Evolutionary conservation across 1,284 basidiomycete species (phyloP), one percentile per base, ranked within the genome.

Genomic region (Moesziomyces sp.): DNA sequence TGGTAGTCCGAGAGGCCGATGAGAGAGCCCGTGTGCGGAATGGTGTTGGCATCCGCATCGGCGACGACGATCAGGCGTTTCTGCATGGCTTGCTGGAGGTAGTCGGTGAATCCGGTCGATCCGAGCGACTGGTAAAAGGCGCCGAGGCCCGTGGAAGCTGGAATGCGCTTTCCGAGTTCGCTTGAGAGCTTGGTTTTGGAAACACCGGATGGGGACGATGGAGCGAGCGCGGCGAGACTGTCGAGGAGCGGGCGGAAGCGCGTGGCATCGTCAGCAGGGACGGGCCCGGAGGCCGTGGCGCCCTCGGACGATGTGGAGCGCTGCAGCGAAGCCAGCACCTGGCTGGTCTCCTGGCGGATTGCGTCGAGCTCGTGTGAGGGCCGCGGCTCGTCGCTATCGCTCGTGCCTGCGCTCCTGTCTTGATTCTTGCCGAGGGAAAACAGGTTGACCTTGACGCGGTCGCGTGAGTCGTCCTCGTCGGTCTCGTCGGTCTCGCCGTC

Each of bases 221-320:
- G 30, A 16, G 14, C 26, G 46, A 76, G 42, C 3, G 49, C 30
- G 5, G 42, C 43, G 3, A 76, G 46, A 46, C 58, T 59, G 42
- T 76, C 69, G 47, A 76, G 24, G 3, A 76, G 66, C 16, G 69
- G 69, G 10, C 60, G 56, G 49, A 69, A 76, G 14, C 74, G 65
- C 42, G 46, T 34, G 0, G 55, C 52, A 10, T 72, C 61, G 26
- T 68, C 62, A 3, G 60, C 56, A 8, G 60, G 54, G 5, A 62
- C 59, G 1, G 56, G 60, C 14, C 59, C 73, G 6, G 68, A 67
- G 13, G 58, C 53, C 1, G 73, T 68, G 1, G 46, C 30, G 16
- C 52, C 61, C 42, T 69, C 65, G 11, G 52, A 52, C 40, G 62
- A 58, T 2, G 58, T 48, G 1, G 55, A 56, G 13, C 59, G 63